phyloP scores from a whole-genome alignment of 192 early-diverging fungal species.

The Phycomyces nitens region DNA sequence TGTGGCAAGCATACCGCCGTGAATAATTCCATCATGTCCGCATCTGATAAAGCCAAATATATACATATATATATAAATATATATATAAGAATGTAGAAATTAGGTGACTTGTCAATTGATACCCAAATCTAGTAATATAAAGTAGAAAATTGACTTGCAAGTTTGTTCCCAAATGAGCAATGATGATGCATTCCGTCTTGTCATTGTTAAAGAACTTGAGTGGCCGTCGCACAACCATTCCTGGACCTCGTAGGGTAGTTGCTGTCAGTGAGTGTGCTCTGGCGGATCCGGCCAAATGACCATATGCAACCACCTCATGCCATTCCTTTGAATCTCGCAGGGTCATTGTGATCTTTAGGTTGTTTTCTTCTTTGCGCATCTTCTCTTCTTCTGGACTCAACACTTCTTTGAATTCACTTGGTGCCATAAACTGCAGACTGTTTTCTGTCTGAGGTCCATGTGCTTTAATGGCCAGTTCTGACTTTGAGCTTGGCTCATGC shows the following conservation, averaged over 20 bases:
- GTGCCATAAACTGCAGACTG: too few relatives aligned
- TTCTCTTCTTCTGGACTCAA: conserved; percentile 7
- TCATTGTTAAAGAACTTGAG: conserved; percentile 53
- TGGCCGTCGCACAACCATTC: conserved; percentile 49
- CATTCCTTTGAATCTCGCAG: conserved; percentile 20
- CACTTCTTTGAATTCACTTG: not conserved
- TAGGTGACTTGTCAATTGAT: not conserved
- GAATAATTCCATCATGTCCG: conserved; percentile 72
- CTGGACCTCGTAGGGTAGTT: conserved; percentile 45
- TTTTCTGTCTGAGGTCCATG: too few relatives aligned
- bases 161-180: conserved; percentile 65
- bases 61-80: not conserved
- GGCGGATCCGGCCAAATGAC: conserved; percentile 22
- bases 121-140: not conserved
- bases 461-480: too few relatives aligned
- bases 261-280: conserved; percentile 34
- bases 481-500: too few relatives aligned
- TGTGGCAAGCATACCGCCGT: conserved; percentile 62
- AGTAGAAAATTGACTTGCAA: conserved; percentile 37
- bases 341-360: conserved; percentile 4
- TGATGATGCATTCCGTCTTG: conserved; percentile 42
- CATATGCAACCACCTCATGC: conserved; percentile 27
- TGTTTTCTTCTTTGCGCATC: conserved; percentile 12
- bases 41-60: conserved; percentile 30
- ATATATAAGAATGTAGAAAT: not conserved